Base-by-base conservation (phyloP, 2,329 filamentous ascomycete species). In the Fusarium agapanthi region DNA sequence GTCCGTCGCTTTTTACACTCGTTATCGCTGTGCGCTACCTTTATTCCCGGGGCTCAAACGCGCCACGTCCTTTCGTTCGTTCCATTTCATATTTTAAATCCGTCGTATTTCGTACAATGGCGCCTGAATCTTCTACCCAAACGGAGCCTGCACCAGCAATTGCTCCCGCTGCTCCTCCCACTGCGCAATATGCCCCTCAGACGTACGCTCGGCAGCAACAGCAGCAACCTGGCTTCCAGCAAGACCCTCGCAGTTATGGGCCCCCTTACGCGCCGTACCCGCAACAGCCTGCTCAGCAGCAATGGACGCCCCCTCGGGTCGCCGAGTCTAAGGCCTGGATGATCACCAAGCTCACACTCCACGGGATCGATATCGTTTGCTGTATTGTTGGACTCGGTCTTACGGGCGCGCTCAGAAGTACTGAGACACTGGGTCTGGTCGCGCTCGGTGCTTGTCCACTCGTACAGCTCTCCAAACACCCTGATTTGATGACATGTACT, bases 311-410 rank as follows among this genome's bases (percentile, higher is more conserved):
- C 37, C 66, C 71, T 26, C 59, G 58, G 34, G 53, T 69, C 16
- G 51, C 63, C 10, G 61, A 61, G 61, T 38, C 72, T 38, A 77
- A 73, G 38, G 53, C 50, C 9, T 80, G 79, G 80, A 74, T 77
- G 50, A 69, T 75, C 15, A 72, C 76, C 58, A 83, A 82, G 73
- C 54, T 79, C 37, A 72, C 65, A 10, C 67, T 84, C 18, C 81
- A 82, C 32, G 68, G 56, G 16, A 7, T 72, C 26, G 51, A 73
- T 35, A 65, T 83, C 24, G 34, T 79, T 61, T 65, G 74, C 43
- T 71, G 76, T 66, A 71, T 80, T 59, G 58, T 77, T 47, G 75
- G 71, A 56, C 64, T 81, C 11, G 79, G 64, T n/a, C 54, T 82
- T 18, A 75, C 74, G 50, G 70, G 80, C 34, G 74, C 75, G 3